These are phyloP conservation scores for Hanseniaspora uvarum DNA, from an alignment of 1,139 yeast species.

Conservation along the genomic window DNA sequence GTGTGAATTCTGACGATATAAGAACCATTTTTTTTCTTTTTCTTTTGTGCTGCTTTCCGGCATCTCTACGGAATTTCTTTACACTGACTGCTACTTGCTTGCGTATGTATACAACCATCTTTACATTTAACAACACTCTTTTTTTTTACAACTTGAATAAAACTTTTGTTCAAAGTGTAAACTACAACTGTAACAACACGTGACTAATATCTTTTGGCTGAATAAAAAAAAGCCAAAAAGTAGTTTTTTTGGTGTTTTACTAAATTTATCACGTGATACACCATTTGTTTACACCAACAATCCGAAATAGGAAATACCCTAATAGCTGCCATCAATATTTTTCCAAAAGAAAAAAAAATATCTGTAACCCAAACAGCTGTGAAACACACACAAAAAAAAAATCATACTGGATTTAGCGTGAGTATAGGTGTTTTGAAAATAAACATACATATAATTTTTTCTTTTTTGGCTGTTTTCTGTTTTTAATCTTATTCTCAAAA, in stretches of 20 bases:
- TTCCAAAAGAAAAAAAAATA: not conserved
- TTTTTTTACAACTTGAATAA: too few species aligned
- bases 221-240: too few species aligned
- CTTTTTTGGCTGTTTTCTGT: not conserved
- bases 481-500: not conserved
- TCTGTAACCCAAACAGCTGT: not conserved
- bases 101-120: too few species aligned
- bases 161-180: too few species aligned
- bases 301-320: not conserved
- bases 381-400: slow-evolving; percentile 4
- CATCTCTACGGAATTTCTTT: too few species aligned
- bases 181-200: too few species aligned
- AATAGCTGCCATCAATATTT: not conserved
- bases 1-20: too few species aligned
- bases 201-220: too few species aligned
- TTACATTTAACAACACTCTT: too few species aligned
- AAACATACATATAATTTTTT: not conserved
- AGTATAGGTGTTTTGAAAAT: not conserved
- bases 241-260: not conserved
- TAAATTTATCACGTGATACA: not conserved
- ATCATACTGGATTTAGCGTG: not conserved
- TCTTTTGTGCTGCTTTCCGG: too few species aligned
- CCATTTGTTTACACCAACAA: slow-evolving; percentile 5
- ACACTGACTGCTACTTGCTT: too few species aligned
- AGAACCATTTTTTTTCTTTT: too few species aligned